Percentiles rank a stretch among this genome's conserved stretches.
phyloP scores from a whole-genome alignment of 1,139 yeast genomes.

The Yarrowia galli region DNA sequence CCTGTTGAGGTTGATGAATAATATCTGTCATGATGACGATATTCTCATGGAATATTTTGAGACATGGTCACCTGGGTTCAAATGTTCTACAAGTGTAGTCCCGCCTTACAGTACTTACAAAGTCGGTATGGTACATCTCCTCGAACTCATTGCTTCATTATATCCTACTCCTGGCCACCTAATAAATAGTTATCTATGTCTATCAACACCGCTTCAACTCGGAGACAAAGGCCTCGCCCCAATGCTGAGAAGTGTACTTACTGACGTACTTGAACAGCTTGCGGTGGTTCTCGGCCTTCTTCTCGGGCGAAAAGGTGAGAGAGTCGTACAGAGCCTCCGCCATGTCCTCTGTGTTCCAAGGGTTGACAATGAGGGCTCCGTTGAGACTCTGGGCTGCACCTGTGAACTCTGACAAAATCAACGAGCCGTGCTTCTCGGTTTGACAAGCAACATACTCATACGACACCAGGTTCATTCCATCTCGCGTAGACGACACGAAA shows the following conservation, averaged over 20 bases:
- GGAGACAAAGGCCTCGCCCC: slow-evolving; percentile 97
- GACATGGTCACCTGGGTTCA: background rate
- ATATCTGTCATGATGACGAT: background rate
- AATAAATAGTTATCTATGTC: slow-evolving; percentile 35
- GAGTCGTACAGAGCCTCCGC: slow-evolving; percentile 87
- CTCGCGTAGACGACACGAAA: slow-evolving; percentile 91
- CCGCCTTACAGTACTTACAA: no score
- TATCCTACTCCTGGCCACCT: slow-evolving; percentile 11
- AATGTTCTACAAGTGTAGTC: no score
- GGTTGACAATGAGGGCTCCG: slow-evolving; percentile 92
- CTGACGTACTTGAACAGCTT: slow-evolving; percentile 85
- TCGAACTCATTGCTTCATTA: no score
- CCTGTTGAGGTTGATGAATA: background rate
- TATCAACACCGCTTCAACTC: slow-evolving; percentile 58
- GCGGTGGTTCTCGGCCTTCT: slow-evolving; percentile 75
- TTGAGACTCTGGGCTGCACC: slow-evolving; percentile 99
- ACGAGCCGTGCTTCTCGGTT: slow-evolving; percentile 80
- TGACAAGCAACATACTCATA: slow-evolving; percentile 98
- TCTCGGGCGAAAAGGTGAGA: slow-evolving; percentile 82
- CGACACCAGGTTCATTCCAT: slow-evolving; percentile 96
- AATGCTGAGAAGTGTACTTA: slow-evolving; percentile 91
- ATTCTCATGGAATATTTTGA: background rate
- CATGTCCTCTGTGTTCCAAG: slow-evolving; percentile 97
- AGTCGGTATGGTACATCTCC: no score
- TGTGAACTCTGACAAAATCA: slow-evolving; percentile 91